These are phyloP conservation scores for Fusarium hostae DNA, from an alignment of 2,329 filamentous ascomycete genomes.

Conservation along the genomic window DNA sequence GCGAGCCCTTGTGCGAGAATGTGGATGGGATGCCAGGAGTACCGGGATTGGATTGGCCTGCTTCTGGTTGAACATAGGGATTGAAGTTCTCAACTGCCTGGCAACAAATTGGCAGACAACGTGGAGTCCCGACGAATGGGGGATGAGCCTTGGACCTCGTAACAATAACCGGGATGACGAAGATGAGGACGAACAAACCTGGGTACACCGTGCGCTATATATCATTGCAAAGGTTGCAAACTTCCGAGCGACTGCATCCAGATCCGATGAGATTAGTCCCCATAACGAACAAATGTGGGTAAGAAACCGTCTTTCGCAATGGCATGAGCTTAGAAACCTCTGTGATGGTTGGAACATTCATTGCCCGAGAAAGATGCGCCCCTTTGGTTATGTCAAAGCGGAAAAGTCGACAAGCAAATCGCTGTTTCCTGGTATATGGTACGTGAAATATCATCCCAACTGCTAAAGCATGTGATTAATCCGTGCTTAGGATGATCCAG, in stretches of 20 bases:
- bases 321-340: conserved; percentile 81
- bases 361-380: conserved; percentile 87
- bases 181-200: conserved; percentile 70
- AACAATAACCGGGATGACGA: conserved; percentile 57
- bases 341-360: conserved; percentile 84
- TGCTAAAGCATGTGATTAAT: background rate
- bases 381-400: conserved; percentile 79
- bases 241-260: conserved; percentile 77
- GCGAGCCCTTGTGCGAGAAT: conserved; percentile 87
- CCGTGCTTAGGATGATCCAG: conserved; percentile 75
- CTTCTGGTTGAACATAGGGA: conserved; percentile 92
- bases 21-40: conserved; percentile 84
- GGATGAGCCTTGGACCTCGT: conserved; percentile 76
- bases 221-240: conserved; percentile 88
- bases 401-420: conserved; percentile 76
- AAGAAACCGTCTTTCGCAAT: conserved; percentile 76
- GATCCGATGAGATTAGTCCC: conserved; percentile 67
- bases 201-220: conserved; percentile 90
- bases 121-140: conserved; percentile 93
- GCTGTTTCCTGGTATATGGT: conserved; percentile 88
- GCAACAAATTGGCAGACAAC: conserved; percentile 87
- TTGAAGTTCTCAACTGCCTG: conserved; percentile 90
- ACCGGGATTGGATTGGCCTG: conserved; percentile 85
- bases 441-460: conserved; percentile 43
- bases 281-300: conserved; percentile 72